phyloP scores from a whole-genome alignment of 305 asterid species.

The Rubia balearica region DNA sequence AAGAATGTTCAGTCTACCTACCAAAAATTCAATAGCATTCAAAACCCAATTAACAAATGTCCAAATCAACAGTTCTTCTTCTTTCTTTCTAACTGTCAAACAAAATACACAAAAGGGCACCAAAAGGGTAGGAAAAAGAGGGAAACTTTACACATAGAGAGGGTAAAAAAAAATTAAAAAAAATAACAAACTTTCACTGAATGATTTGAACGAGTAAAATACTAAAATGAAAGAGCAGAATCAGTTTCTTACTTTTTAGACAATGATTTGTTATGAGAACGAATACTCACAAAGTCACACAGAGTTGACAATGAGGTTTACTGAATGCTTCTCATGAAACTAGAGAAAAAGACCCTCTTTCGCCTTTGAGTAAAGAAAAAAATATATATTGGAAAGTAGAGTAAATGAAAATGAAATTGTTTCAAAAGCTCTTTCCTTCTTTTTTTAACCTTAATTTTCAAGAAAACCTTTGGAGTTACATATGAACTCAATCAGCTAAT shows the following conservation, averaged over 20 bases:
- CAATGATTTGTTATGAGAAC: constrained; percentile 9
- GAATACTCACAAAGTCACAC: constrained; percentile 19
- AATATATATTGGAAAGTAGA: no score
- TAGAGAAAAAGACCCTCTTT: constrained; percentile 6
- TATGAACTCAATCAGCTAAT: constrained; percentile 14
- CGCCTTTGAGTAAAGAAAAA: background rate
- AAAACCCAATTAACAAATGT: constrained; percentile 17
- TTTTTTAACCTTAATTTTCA: constrained; percentile 26
- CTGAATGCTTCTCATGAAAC: background rate
- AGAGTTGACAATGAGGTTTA: constrained; percentile 25
- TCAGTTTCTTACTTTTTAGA: constrained; percentile 2
- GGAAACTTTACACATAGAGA: constrained; percentile 12
- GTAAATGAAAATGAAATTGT: background rate
- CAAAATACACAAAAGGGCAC: constrained; percentile 7
- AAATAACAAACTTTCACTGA: background rate
- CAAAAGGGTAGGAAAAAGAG: background rate
- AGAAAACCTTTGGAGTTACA: constrained; percentile 30
- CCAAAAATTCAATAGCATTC: constrained; percentile 10
- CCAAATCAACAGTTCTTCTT: constrained; percentile 16
- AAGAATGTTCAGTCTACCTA: constrained; percentile 14
- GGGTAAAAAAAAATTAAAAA: background rate
- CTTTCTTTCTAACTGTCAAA: constrained; percentile 28
- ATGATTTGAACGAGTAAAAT: background rate
- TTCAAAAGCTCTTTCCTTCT: background rate
- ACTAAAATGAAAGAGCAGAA: constrained; percentile 10